Evolutionary conservation across 768 basidiomycete genomes (phyloP), one percentile per base, ranked within the genome.

Genomic region (Boletus vinaceobasis): DNA sequence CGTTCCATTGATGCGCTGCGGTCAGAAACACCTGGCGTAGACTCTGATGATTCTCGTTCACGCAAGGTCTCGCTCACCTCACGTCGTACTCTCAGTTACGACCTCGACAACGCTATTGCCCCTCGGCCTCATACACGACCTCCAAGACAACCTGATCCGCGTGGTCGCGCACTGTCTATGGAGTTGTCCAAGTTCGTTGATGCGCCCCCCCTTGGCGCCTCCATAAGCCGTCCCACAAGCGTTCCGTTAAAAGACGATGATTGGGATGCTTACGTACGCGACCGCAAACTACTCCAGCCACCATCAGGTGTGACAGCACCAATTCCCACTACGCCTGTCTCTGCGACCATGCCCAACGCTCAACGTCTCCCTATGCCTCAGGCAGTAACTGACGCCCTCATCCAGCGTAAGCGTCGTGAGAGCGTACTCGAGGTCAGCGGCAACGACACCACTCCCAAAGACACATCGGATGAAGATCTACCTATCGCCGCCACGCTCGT

Each of bases 191-290:
- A 75, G 46, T 65, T 82, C 39, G 67, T 77, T 39, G 73, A 78
- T 56, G 67, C 74, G 32, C 69, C 75, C 48, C 64, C 74, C 23
- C 61, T 79, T 15, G 80, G 80, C 14, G 79, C 80, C 50, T 75
- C 83, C 2, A 83, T 88, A 50, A 77, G 78, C 52, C 79, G 88
- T 37, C 87, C 90, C 15, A 86, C 83, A 0, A 90, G 87, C 61
- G 85, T 77, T 6, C 88, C 88, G n/a, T 71, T 88, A 38, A 65
- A 79, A 46, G 84, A 88, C 40, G 78, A 82, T n/a, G 86, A 89
- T 59, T 97, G 93, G 93, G 88, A 95, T 58, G 72, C 80, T 42
- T 96, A 97, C 68, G 79, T 93, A 46, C 84, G 84, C 43, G 90
- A 95, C 47, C 82, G 93, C 52, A 91, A 88, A 65, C 77, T 97